Conservation (phyloP, 345 rosid genomes). For the Aurinia saxatilis region DNA sequence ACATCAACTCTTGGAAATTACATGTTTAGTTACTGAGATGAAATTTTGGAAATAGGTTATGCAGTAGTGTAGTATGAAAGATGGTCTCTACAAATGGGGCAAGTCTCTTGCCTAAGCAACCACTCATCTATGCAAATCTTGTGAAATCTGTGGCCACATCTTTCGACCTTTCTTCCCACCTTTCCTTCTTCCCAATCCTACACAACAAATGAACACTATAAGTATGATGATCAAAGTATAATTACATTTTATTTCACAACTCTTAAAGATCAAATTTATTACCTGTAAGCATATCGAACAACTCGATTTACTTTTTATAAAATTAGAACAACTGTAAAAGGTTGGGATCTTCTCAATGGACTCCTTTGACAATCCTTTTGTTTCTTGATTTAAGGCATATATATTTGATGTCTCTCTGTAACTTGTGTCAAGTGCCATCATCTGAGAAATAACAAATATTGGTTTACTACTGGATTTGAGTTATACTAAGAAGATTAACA, state of each 20-base stretch:
- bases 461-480: too few species aligned
- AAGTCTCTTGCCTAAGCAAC: conserved; percentile 49
- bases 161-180: conserved; percentile 44
- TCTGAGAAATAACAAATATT: conserved; percentile 27
- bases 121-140: conserved; percentile 61
- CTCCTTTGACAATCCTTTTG: conserved; percentile 36
- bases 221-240: not conserved
- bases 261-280: not conserved
- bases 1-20: not conserved
- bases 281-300: conserved; percentile 85
- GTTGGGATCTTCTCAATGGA: conserved; percentile 41
- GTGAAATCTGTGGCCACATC: conserved; percentile 66
- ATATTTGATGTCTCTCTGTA: conserved; percentile 53
- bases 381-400: conserved; percentile 39
- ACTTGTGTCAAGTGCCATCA: conserved; percentile 40
- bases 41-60: not conserved
- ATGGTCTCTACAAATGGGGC: conserved; percentile 68
- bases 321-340: conserved; percentile 10
- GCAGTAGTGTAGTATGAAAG: conserved; percentile 19
- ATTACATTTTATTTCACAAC: not conserved
- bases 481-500: too few species aligned
- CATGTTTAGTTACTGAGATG: not conserved
- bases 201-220: not conserved
- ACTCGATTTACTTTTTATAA: conserved; percentile 4
- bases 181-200: conserved; percentile 69